Evolutionary conservation across 495 filamentous ascomycete species (phyloP), one percentile per base, ranked within the genome.

Genomic region (Bombardia bombarda): DNA sequence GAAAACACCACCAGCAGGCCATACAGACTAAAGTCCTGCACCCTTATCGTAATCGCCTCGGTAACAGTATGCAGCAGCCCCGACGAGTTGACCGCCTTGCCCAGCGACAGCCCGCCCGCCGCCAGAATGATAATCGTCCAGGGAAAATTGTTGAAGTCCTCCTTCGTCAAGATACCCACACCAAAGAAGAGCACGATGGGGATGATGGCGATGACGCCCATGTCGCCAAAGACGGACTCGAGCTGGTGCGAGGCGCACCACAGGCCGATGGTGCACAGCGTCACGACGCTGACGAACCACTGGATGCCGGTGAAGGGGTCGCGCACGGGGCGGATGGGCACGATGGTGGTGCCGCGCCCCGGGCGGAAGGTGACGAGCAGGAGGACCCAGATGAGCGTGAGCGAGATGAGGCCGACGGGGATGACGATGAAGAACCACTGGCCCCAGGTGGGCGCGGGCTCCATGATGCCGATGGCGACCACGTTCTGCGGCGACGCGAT

Each of bases 51-150:
- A 56, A 99, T 95, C 5, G 57, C 59, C 7, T 65, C 62, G 7
- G 93, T 90, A 41, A 97, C 84, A 12, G 87, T 89, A 53, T 95
- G 84, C 40, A 99, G 73, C n/a, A 99, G 69, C 0, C 92, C 92
- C 0, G 89, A 95, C 7, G 83, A 88, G 38, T 86, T 90, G 51
- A 99, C 92, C 0, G 93, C 87, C 63, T 95, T 96, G 31, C 92
- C 92, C 1, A 99, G 81, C 4, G 89, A 84, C 9, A 99, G 68
- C 2, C 92, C 92, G 31, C 92, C 92, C 13, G 93, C 92, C 0
- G 92, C 92, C 16, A 99, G 81, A 54, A 99, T 96, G 68, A 99
- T 97, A 65, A 99, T 97, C 20, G 92, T 99, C 92, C 92, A 99
- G 24, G 96, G 83, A 66, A 99, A 99, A 58, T 99, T 99, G 71